Base-by-base conservation (phyloP, 352 stramenopile species). In the Globisporangium cystogenes region DNA sequence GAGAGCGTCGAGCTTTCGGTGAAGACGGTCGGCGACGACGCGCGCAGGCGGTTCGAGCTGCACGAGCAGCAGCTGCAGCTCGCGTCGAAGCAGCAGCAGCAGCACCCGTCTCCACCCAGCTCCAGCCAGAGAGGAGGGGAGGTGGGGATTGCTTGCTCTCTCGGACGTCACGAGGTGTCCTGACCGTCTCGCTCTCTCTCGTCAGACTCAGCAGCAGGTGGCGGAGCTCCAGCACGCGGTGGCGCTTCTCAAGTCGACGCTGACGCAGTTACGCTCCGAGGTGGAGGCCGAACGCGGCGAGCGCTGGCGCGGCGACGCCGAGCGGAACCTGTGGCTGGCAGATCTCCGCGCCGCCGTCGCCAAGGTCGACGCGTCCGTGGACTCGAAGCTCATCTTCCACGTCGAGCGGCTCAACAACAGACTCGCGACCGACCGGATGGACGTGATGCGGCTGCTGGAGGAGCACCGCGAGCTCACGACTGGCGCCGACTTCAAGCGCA, bases 251-350 rank as follows among this genome's bases (percentile, higher is more conserved):
- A 74, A 84, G 48, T 61, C 67, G 45, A 48, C 63, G 15, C 45
- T 78, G 11, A 39, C 62, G 8, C 77, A 86, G 51, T 54, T 89
- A 16, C 75, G 76, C 5, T 56, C 48, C 2, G 80, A 89, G 7
- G 36, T 78, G n/a, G 75, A 89, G 16, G 53, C 65, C 16, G 76
- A 91, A 20, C 76, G 76, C 10, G 85, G 57, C 40, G 62, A 82
- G 48, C 68, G 72, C 20, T 82, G 75, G 67, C 72, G 65, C 26
- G 33, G 61, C 7, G 65, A 72, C 31, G 64, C 53, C 21, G 68
- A 75, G 12, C 59, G 63, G 2, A 67, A 55, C 24, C 65, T 73
- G 24, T 71, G 60, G 55, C 37, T 65, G 1, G 39, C 57, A 2
- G 67, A 77, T 14, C 31, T 80, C 11, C 67, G 66, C 14, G 42